phyloP scores from a whole-genome alignment of 202 grass and related monocot species.

The Hordeum pubiflorum region DNA sequence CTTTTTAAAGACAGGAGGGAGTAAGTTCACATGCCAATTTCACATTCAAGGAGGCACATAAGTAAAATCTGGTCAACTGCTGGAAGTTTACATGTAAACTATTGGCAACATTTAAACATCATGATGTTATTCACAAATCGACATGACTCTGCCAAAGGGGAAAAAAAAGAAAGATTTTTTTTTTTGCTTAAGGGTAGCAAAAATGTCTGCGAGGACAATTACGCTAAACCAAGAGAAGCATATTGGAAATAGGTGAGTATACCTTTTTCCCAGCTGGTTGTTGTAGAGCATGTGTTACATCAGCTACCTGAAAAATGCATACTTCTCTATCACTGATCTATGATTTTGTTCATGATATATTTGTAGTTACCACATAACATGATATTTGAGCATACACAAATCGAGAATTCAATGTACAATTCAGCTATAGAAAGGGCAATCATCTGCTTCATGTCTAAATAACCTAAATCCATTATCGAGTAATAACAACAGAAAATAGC shows the following conservation, averaged over 20 bases:
- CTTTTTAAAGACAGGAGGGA: not conserved
- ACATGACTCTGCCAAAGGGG: not conserved
- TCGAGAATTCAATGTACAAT: not conserved
- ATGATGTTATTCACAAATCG: not conserved
- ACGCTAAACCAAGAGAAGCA: not conserved
- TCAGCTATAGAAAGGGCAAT: not conserved
- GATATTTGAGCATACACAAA: not conserved
- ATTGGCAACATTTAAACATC: not conserved
- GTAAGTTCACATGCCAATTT: not conserved
- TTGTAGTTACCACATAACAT: not conserved
- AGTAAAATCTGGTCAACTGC: not conserved
- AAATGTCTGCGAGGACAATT: not conserved
- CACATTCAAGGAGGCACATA: not conserved
- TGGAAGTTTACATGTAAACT: not conserved
- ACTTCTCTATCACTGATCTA: not conserved
- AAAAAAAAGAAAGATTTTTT: not conserved
- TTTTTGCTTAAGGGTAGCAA: not conserved
- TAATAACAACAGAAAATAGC: not conserved
- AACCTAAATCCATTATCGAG: not conserved
- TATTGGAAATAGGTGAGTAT: not conserved
- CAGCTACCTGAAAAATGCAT: slow-evolving; percentile 71
- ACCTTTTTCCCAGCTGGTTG: slow-evolving; percentile 97
- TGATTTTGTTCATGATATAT: not conserved
- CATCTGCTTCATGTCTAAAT: not conserved
- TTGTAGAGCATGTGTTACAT: slow-evolving; percentile 95